Base-by-base conservation (phyloP, 78 protist genomes). In the Dictyostelium firmibasis region DNA sequence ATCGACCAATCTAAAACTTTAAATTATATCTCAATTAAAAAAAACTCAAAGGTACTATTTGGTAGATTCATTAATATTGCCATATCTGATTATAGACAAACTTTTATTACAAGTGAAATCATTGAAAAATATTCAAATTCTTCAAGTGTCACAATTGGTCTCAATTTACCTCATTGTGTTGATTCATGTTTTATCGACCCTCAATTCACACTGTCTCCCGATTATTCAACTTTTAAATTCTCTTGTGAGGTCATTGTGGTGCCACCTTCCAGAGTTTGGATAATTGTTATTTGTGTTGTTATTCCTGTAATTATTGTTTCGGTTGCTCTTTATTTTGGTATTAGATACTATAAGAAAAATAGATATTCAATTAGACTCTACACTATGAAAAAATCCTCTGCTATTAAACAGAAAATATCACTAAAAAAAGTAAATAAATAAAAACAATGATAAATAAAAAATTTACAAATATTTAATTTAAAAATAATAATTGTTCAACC, bases 71-170 rank as follows among this genome's bases (percentile, higher is more conserved):
- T 67, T 25, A 67, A 67, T 67, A 11, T 9, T 23, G 81, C 67
- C 2, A 4, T 84, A 1, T 84, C 91, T 13, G 91, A 84, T 69
- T 77, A 62, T 1, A 20, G 91, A 18, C 41, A 77, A 29, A 84
- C 81, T 11, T 70, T 70, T 47, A 35, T 72, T 14, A 62, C 35
- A 23, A 84, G 47, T 69, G 67, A 57, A 57, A 6, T 57, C 27
- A 57, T 57, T 57, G 67, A 57, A 57, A 44, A 11, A 25, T 35
- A 57, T 31, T 23, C 53, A 43, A 44, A 57, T 57, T 57, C 67
- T 4, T 67, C 75, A 8, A 11, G 29, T 0, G 5, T 57, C 8
- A 57, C 67, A 57, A 20, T 57, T 57, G 67, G 67, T 20, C 16
- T 57, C 20, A 57, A 57, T 7, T 57, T 57, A 20, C 67, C 67